Evolutionary conservation across 805 yeast species (phyloP), one percentile per base, ranked within the genome.

Genomic region (Barnettozyma sp.): DNA sequence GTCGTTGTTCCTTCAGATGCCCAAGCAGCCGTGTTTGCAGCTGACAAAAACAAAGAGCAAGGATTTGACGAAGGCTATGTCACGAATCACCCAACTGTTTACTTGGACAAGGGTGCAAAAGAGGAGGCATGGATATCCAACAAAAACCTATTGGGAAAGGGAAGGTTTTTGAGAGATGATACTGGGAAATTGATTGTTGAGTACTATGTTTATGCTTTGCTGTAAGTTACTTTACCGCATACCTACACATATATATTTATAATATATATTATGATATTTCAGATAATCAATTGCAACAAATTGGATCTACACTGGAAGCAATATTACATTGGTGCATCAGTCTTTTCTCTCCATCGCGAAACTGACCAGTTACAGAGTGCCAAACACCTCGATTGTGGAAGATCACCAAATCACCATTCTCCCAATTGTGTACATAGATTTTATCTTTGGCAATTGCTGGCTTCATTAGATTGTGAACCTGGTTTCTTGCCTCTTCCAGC

Each of bases 241-340:
- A 30, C 14, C 10, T 22, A 22, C 15, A 11, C 11, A 27, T n/a
- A 6, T 11, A 27, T 5, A 15, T 15, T 27, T 27, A 17, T 10
- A n/a, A n/a, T n/a, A n/a, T n/a, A n/a, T n/a, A n/a, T n/a, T n/a
- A n/a, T n/a, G n/a, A n/a, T n/a, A n/a, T n/a, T n/a, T n/a, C n/a
- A n/a, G n/a, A n/a, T n/a, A n/a, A n/a, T 49, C 70, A 70, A 47
- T 62, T 69, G 44, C 41, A 48, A 42, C 55, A 49, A 6, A 61
- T 55, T 3, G 95, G 94, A 52, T 82, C 90, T 12, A 54, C 45
- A 7, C 86, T 88, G 53, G 85, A 74, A 15, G 95, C 94, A 56
- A 86, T 82, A 62, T 86, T 86, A 63, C 95, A 86, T 63, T 86
- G 95, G 55, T 86, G 95, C 94, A 86, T 85, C 54, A 86, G 66